phyloP scores from a whole-genome alignment of 768 basidiomycete genomes.

The Suillus fuscotomentosus region DNA sequence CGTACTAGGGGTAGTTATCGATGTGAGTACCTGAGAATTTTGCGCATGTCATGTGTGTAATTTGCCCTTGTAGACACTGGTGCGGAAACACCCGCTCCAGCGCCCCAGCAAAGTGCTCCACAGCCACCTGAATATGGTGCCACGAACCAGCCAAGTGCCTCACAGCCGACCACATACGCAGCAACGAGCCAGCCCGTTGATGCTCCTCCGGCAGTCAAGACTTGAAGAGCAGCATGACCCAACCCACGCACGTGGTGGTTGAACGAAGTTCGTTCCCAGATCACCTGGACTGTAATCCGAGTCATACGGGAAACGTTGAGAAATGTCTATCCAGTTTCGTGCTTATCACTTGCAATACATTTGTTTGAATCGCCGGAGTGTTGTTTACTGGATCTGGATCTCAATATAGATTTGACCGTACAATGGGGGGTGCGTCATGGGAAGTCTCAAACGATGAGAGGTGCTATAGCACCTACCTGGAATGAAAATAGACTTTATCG shows the following conservation, averaged over 20 bases:
- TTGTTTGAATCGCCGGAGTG: not conserved
- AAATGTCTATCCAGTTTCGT: not conserved
- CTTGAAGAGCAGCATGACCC: not conserved
- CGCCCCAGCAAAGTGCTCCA: not conserved
- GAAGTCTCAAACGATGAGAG: not conserved
- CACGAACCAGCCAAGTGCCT: not conserved
- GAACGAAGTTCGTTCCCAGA: not conserved
- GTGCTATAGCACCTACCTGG: not conserved
- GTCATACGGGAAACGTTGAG: not conserved
- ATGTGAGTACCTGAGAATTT: slow-evolving; percentile 45
- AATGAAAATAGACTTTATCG: not conserved
- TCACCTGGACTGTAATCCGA: not conserved
- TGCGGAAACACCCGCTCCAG: slow-evolving; percentile 21
- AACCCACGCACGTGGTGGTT: not conserved
- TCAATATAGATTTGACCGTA: not conserved
- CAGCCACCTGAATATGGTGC: not conserved
- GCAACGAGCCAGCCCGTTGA: not conserved
- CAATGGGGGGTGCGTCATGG: not conserved
- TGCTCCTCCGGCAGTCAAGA: not conserved
- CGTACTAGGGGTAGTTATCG: slow-evolving; percentile 68
- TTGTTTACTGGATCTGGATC: not conserved
- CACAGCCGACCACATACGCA: not conserved
- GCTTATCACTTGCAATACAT: not conserved
- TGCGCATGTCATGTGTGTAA: not conserved
- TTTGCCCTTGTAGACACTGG: slow-evolving; percentile 20